These are phyloP conservation scores for Russula vinacea DNA, from an alignment of 768 basidiomycete genomes.

Conservation along the genomic window DNA sequence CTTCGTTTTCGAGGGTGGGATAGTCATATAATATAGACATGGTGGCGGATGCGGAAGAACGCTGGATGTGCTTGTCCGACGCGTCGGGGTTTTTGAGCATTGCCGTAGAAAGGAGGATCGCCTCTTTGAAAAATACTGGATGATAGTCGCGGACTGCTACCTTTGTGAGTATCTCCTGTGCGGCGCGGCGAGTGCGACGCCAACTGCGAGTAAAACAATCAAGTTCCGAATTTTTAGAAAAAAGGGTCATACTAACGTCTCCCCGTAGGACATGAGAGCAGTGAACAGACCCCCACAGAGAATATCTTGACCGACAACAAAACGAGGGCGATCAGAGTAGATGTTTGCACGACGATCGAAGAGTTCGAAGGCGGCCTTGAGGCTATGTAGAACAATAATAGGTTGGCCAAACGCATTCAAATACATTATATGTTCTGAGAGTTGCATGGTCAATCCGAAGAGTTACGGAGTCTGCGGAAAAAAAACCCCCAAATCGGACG, in stretches of 20 bases:
- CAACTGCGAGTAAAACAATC: constrained; percentile 5
- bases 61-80: constrained; percentile 6
- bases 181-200: constrained; percentile 21
- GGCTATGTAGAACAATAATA: constrained; percentile 37
- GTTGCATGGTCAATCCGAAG: not conserved
- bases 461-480: not conserved
- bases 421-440: constrained; percentile 9
- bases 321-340: constrained; percentile 33
- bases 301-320: constrained; percentile 37
- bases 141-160: constrained; percentile 4
- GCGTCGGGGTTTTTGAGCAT: not conserved
- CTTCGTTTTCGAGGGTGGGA: constrained; percentile 2
- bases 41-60: constrained; percentile 8
- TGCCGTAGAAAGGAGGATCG: constrained; percentile 3
- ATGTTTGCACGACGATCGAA: constrained; percentile 38
- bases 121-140: constrained; percentile 10
- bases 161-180: constrained; percentile 18
- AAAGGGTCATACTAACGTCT: constrained; percentile 28
- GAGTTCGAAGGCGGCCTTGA: constrained; percentile 38
- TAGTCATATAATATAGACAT: not conserved
- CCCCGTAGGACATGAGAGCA: constrained; percentile 31
- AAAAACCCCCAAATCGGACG: not conserved
- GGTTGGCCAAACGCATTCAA: constrained; percentile 11
- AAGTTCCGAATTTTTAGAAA: not conserved
- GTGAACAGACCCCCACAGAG: constrained; percentile 36